A percentile compares a stretch with the other conserved stretches of the same genome.
Evolutionary conservation across 345 rosid species (phyloP).

Genomic region (Pistacia vera): DNA sequence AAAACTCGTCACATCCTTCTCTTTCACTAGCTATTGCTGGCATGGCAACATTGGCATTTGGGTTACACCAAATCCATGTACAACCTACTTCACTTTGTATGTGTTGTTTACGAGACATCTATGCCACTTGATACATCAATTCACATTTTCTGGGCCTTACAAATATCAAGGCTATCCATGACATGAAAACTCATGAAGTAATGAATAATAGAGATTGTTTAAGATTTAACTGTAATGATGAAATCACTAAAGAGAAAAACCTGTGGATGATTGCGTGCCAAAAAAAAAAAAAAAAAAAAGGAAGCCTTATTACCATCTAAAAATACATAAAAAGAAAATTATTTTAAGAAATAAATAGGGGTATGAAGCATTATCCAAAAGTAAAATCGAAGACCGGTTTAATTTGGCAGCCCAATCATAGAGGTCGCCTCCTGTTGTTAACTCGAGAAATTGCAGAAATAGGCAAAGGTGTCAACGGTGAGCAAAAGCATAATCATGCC

Average conservation of each 20-base stretch:
- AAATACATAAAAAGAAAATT: not conserved
- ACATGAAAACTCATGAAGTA: not conserved
- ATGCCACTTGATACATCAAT: not conserved
- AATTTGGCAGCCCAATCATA: not conserved
- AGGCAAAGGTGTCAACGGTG: not conserved
- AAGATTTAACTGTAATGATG: not conserved
- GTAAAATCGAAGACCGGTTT: conserved; percentile 7
- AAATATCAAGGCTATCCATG: not conserved
- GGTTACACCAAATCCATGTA: no score
- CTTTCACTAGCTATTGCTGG: no score
- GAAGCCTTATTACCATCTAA: not conserved
- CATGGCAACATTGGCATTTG: no score
- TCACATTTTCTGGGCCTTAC: not conserved
- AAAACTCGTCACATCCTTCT: no score
- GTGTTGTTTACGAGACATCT: no score
- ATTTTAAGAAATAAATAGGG: conserved; percentile 18
- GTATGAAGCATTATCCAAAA: conserved; percentile 13
- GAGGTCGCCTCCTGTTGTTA: not conserved
- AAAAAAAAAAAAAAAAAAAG: not conserved
- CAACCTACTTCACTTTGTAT: no score
- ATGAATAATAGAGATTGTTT: not conserved
- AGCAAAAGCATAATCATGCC: conserved; percentile 26
- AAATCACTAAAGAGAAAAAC: not conserved
- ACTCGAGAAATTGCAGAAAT: not conserved
- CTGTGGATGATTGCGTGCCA: not conserved